Evolutionary conservation across 164 flowering plant genomes (phyloP).

Genomic region (Stephania cephalantha): DNA sequence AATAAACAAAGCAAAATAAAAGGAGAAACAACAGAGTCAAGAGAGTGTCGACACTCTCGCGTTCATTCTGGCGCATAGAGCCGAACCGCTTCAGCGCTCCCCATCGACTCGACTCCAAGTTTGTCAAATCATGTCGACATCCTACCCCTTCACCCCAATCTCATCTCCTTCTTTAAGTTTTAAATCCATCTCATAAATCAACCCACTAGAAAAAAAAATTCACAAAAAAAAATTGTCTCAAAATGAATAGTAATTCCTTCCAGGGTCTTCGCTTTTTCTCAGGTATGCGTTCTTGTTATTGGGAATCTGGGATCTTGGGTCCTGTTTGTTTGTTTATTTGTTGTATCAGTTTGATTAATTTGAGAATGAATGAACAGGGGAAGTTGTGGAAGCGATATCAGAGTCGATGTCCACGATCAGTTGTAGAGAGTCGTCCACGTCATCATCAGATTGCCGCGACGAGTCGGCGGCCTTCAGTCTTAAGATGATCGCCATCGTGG

Average conservation of each 20-base stretch:
- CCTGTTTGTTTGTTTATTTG: not conserved
- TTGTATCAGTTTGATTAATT: not conserved
- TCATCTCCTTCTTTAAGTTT: not conserved
- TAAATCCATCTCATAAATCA: not conserved
- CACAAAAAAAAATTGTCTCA: not conserved
- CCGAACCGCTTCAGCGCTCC: not conserved
- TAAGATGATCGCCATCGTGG: conserved; percentile 6
- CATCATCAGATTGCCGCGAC: conserved; percentile 1
- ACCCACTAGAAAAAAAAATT: not conserved
- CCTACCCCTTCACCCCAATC: not conserved
- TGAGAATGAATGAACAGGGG: not conserved
- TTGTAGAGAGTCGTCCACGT: not conserved
- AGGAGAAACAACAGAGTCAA: not conserved
- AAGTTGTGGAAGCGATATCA: not conserved
- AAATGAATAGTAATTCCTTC: not conserved
- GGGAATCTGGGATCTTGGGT: not conserved
- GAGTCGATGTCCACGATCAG: conserved; percentile 2
- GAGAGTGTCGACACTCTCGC: not conserved
- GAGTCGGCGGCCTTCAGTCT: not conserved
- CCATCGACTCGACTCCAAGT: not conserved
- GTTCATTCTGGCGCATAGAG: not conserved
- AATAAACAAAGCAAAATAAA: too few relatives aligned
- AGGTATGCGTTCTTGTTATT: not conserved
- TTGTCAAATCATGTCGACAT: not conserved
- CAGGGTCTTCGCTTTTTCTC: not conserved